Evolutionary conservation across 768 basidiomycete genomes (phyloP).

Genomic region (Vararia minispora): DNA sequence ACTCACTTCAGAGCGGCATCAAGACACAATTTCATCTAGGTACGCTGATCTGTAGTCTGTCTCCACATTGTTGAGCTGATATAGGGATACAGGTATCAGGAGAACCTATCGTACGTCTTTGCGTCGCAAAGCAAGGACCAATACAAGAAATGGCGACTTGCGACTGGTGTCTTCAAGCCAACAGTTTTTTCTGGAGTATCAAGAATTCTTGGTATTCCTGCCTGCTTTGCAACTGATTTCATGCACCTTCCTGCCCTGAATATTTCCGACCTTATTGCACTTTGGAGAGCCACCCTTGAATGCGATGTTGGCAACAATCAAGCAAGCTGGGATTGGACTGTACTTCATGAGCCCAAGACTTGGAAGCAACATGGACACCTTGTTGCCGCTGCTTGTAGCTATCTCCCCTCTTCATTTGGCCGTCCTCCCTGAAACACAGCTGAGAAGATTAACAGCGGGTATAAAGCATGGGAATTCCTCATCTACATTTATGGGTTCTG

Average conservation of each 20-base stretch:
- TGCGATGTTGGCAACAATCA: constrained; percentile 17
- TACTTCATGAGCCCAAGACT: constrained; percentile 6
- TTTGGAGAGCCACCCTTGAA: constrained; percentile 22
- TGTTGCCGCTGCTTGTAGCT: constrained; percentile 22
- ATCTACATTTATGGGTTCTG: constrained; percentile 14
- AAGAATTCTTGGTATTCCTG: constrained; percentile 18
- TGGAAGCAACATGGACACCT: constrained; percentile 28
- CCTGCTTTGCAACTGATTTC: constrained; percentile 22
- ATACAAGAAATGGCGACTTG: constrained; percentile 17
- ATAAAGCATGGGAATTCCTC: constrained; percentile 19
- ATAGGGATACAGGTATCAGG: constrained; percentile 9
- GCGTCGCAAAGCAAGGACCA: constrained; percentile 15
- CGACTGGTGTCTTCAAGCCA: constrained; percentile 25
- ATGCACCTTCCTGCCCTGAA: constrained; percentile 32
- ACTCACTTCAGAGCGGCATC: no score
- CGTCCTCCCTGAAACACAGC: constrained; percentile 29
- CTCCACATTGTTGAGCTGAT: no score
- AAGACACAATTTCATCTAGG: no score
- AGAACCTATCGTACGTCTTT: constrained; percentile 12
- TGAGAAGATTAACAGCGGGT: constrained; percentile 25
- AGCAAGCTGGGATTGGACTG: constrained; percentile 22
- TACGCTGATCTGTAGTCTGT: no score
- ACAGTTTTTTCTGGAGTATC: constrained; percentile 24
- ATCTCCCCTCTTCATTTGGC: constrained; percentile 30
- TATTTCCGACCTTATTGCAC: constrained; percentile 22